Base-by-base conservation (phyloP, 2,329 filamentous ascomycete species). In the Exophiala sp. region DNA sequence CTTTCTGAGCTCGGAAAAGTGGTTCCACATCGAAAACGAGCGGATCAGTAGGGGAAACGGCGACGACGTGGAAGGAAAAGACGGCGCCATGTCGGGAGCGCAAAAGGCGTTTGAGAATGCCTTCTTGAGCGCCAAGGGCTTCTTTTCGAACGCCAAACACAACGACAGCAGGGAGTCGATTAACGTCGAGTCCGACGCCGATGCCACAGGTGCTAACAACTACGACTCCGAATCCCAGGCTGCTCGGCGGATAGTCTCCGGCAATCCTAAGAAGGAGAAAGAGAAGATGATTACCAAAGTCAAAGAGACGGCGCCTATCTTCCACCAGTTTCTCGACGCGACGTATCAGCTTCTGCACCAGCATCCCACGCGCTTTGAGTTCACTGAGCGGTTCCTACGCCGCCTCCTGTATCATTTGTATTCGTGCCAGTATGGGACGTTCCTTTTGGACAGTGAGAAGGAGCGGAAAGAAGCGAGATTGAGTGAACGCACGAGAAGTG, bases 271-370 rank as follows among this genome's bases (percentile, higher is more conserved):
- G 5, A 64, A 65, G 21, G 64, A 66, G 32, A 74, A 78, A 40
- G 80, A 85, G 52, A 81, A 82, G 61, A 84, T 89, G 63, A 81
- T 85, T 8, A 96, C 91, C 0, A 84, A 85, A 55, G 84, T 86
- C n/a, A 94, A 89, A 62, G 94, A 97, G 74, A 88, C 95, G 33
- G 95, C 91, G 56, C 94, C 94, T 0, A 89, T 99, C 20, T 99
- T 99, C 71, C 94, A 99, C 65, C 94, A 99, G 67, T 99, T 97
- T 71, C 81, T 99, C 8, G 94, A 97, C 66, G 91, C 90, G 35
- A 90, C 89, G 1, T 97, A 94, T 68, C 94, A 99, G 69, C 78
- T 99, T 24, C 74, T 95, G 20, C 80, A 88, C 57, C 94, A 97
- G 68, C 78, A 92, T 64, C 91, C 91, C 0, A 88, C 84, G 5